Percentiles rank a stretch among this genome's conserved stretches.
Evolutionary conservation across 164 flowering plant genomes (phyloP).

Genomic region (Nymphaea thermarum): DNA sequence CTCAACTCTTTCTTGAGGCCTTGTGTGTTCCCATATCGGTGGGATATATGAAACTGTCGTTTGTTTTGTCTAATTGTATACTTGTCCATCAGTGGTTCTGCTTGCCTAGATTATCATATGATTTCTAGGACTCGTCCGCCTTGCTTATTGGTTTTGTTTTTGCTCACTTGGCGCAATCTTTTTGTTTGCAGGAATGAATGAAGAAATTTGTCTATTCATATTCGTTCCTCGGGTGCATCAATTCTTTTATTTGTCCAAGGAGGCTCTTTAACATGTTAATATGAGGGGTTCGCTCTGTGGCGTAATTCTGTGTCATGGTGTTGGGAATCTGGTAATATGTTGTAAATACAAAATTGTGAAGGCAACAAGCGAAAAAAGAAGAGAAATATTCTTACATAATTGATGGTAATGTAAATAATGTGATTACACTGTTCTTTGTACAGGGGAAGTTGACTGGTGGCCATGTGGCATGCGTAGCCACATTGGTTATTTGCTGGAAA

Average conservation of each 20-base stretch:
- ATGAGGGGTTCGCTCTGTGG: slow-evolving; percentile 12
- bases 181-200: slow-evolving; percentile 1
- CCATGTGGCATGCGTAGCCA: neutral
- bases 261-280: slow-evolving; percentile 16
- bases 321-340: slow-evolving; percentile 8
- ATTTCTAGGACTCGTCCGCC: too few relatives aligned
- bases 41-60: too few relatives aligned
- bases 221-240: slow-evolving; percentile 23
- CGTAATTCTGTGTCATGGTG: slow-evolving; percentile 5
- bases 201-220: slow-evolving; percentile 1
- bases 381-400: slow-evolving; percentile 6
- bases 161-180: neutral
- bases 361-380: neutral
- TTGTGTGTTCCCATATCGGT: too few relatives aligned
- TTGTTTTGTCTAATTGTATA: too few relatives aligned
- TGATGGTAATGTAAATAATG: slow-evolving; percentile 1
- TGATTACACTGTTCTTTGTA: slow-evolving; percentile 5
- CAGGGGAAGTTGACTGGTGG: neutral
- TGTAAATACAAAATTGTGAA: slow-evolving; percentile 17
- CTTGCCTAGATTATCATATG: too few relatives aligned
- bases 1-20: too few relatives aligned
- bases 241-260: slow-evolving; percentile 34
- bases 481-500: neutral
- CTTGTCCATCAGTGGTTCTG: too few relatives aligned
- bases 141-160: neutral